Conservation (phyloP, 306 rosid species). For the Fragaria iinumae region DNA sequence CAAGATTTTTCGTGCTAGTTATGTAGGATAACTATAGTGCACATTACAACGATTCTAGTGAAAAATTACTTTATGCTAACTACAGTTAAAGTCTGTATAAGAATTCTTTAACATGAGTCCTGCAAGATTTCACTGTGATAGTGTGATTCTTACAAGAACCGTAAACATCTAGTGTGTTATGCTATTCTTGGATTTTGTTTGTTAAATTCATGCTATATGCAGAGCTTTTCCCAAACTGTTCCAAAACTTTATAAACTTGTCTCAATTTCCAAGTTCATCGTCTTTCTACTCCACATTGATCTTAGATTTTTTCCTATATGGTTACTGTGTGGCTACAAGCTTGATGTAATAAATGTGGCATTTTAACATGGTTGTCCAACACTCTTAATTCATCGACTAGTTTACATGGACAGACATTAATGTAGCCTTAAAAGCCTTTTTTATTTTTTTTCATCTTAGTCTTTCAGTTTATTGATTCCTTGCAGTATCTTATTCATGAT, state of each 20-base stretch:
- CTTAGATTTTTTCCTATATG: too few relatives aligned
- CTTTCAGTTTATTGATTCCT: not conserved
- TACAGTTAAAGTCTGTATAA: not conserved
- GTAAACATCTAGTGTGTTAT: not conserved
- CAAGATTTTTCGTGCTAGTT: not conserved
- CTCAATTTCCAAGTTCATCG: not conserved
- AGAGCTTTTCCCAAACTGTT: not conserved
- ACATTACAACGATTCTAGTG: not conserved
- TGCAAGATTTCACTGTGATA: not conserved
- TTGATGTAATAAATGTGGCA: not conserved
- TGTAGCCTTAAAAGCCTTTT: not conserved
- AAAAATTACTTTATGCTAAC: not conserved
- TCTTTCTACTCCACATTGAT: not conserved
- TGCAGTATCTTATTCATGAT: not conserved
- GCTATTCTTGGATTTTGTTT: not conserved
- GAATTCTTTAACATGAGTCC: too few relatives aligned
- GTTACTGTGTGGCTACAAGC: not conserved
- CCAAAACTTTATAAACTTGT: not conserved
- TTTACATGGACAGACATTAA: not conserved
- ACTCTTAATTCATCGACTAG: not conserved
- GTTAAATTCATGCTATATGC: not conserved
- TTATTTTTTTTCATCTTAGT: not conserved
- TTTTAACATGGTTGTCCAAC: not conserved
- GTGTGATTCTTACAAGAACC: not conserved
- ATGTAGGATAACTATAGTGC: not conserved